phyloP scores from a whole-genome alignment of 768 basidiomycete genomes.

The Kondoa malvinella region DNA sequence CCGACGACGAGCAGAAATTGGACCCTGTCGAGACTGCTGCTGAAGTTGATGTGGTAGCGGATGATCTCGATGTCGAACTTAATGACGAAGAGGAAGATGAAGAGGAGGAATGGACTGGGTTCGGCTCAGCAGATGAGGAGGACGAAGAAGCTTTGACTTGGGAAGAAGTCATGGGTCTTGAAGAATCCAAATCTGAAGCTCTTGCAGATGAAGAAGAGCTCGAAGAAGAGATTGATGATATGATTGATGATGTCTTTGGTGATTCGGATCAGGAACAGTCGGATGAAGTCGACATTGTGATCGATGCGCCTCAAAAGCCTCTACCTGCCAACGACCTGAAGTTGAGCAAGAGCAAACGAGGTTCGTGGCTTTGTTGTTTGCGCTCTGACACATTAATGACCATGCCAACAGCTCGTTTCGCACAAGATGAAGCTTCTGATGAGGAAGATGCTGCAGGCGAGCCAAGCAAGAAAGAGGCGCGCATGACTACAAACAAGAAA shows the following conservation, averaged over 20 bases:
- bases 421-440: conserved; percentile 30
- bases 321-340: conserved; percentile 10
- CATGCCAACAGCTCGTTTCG: conserved; percentile 9
- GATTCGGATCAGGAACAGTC: conserved; percentile 25
- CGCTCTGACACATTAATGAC: not conserved
- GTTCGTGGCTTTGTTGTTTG: not conserved
- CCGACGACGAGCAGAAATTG: conserved; percentile 21
- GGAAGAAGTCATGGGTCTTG: conserved; percentile 59
- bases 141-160: conserved; percentile 46
- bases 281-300: conserved; percentile 17
- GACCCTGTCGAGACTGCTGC: conserved; percentile 5
- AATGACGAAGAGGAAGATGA: conserved; percentile 29
- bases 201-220: conserved; percentile 27
- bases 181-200: conserved; percentile 15
- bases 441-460: conserved; percentile 31
- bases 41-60: conserved; percentile 8
- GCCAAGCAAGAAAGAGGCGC: conserved; percentile 44
- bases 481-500: conserved; percentile 94
- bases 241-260: conserved; percentile 8
- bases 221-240: conserved; percentile 24
- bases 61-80: conserved; percentile 15
- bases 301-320: conserved; percentile 5
- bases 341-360: conserved; percentile 14
- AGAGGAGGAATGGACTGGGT: conserved; percentile 25
- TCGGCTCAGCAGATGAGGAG: conserved; percentile 27